Conservation (phyloP, 2,329 filamentous ascomycete species). For the Dryadomyces quercus-mongolicae region DNA sequence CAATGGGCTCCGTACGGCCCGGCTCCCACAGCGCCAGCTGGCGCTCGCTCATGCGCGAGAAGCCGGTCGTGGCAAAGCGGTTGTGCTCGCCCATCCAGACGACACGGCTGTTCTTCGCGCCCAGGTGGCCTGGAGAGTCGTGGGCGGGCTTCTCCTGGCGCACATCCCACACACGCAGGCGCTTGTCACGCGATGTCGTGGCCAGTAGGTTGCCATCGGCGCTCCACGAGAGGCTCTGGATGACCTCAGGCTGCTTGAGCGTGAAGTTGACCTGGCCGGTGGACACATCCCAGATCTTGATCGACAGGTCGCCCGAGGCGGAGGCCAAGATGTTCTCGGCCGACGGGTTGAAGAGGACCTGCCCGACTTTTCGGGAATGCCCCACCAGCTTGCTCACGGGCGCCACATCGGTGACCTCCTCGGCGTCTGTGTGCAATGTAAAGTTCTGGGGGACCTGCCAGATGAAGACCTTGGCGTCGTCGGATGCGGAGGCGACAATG, state of each 20-base stretch:
- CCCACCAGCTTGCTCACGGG: constrained; percentile 74
- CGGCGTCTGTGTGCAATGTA: constrained; percentile 69
- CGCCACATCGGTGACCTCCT: constrained; percentile 69
- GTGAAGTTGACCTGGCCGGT: constrained; percentile 62
- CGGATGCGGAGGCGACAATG: constrained; percentile 83
- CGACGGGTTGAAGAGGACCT: constrained; percentile 94
- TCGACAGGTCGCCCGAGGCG: constrained; percentile 83
- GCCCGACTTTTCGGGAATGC: constrained; percentile 92
- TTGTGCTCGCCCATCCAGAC: constrained; percentile 98
- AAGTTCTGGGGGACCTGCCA: constrained; percentile 91
- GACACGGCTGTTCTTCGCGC: constrained; percentile 92
- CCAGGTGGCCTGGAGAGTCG: constrained; percentile 73
- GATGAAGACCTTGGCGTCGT: constrained; percentile 93
- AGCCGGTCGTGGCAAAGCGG: constrained; percentile 89
- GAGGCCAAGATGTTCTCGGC: constrained; percentile 93
- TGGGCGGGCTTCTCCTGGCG: constrained; percentile 81
- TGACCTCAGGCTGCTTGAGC: constrained; percentile 80
- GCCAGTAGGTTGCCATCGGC: constrained; percentile 75
- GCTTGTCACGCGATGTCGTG: constrained; percentile 96
- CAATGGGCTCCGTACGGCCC: constrained; percentile 72
- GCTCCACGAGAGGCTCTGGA: constrained; percentile 94
- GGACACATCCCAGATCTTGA: constrained; percentile 92
- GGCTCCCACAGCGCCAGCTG: constrained; percentile 95
- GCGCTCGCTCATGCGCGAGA: constrained; percentile 96
- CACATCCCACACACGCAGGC: constrained; percentile 93